Base-by-base conservation (phyloP, 164 flowering plant species). In the Akebia trifoliata region DNA sequence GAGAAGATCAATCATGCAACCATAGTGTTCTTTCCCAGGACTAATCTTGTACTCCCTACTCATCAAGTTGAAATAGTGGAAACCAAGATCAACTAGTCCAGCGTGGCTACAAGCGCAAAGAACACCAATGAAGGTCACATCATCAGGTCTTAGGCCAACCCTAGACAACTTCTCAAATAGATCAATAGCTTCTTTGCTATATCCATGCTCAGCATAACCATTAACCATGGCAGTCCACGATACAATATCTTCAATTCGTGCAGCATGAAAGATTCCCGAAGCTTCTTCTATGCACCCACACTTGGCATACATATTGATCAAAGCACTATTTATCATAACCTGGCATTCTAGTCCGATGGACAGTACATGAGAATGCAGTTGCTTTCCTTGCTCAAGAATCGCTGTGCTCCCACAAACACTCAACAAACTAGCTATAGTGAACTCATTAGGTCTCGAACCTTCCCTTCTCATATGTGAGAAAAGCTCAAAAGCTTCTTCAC, bases 211-310 rank as follows among this genome's bases (percentile, higher is more conserved):
- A 36, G 97, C 96, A 74, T 73, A 91, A 26, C 97, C 97, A 67
- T 78, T 80, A 32, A 91, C 84, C 96, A 86, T 91, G 65, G 96
- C 84, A 11, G 97, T 91, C 94, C 91, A 91, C 12, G 90, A 79
- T 7, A 91, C 78, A 36, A 86, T 68, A 69, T 86, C 83, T 46
- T 68, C 70, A 62, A 44, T 46, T 40, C 32, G 59, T 37, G 64
- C 62, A 1, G 58, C 51, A 46, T 73, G 59, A 59, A 88, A 91
- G 25, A 81, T 66, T 61, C 54, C 61, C 36, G 70, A 72, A 39
- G 96, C 94, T 50, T 82, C 88, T 44, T 52, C 57, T 28, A 88
- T 74, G 74, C 84, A 78, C 51, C 96, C 96, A 62, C 97, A 88
- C 69, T 88, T 91, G 22, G 81, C 71, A 54, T 91, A 91, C 97